Evolutionary conservation across 1,284 basidiomycete species (phyloP), one percentile per base, ranked within the genome.

Genomic region (Sanghuangporus sanghuang): DNA sequence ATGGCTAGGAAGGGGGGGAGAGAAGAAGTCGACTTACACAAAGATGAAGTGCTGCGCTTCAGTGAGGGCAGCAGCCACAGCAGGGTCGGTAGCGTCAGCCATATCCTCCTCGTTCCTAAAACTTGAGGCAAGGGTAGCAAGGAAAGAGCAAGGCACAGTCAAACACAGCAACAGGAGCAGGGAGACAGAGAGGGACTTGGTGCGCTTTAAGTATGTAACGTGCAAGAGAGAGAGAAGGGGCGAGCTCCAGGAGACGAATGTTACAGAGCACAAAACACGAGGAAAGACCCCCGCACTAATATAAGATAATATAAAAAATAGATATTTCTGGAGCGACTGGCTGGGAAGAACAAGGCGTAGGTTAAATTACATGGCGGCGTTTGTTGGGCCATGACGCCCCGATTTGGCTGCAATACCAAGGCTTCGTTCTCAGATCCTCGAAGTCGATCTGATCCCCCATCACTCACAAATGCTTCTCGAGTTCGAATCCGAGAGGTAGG

Each of bases 41-140:
- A 82, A 83, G 64, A 82, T 80, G 66, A 81, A 82, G 69, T 81
- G 75, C 63, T 77, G 74, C 23, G 80, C 79, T 40, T 77, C 76
- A 66, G 75, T 74, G 18, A 73, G 66, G 8, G 74, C 71, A 69
- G 81, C 78, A 58, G 27, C 44, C 2, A 44, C 23, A 49, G 35
- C 35, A 21, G 35, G 8, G 23, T 38, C 48, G 36, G 44, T 49
- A 44, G 72, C 69, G 39, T 56, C 55, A 18, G 63, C 63, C 59
- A 64, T 64, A 36, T 32, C 44, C 35, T 56, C 40, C 35, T 49
- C 16, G 59, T 16, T 38, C 14, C 42, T 50, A 23, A 11, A 1
- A 63, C 11, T 27, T 36, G n/a, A 38, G 3, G 23, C 11, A 18
- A 48, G 32, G 18, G 5, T 12, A 59, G 23, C 23, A 16, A 35